Evolutionary conservation across 768 basidiomycete species (phyloP).

Genomic region (Lentinus tigrinus): DNA sequence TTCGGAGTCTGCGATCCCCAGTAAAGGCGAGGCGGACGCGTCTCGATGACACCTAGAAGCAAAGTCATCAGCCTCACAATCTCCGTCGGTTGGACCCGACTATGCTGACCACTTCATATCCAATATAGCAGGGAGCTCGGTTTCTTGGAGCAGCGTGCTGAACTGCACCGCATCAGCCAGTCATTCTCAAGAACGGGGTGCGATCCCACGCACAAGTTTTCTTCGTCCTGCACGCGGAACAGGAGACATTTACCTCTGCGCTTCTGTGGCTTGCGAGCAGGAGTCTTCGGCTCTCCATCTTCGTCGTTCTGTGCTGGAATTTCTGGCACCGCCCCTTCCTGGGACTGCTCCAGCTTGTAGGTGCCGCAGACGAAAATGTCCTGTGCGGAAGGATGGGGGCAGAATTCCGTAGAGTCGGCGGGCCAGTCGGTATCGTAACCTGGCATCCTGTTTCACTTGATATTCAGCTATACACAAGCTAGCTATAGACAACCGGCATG

Average conservation of each 20-base stretch:
- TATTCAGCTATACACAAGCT: background rate
- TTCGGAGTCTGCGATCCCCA: slow-evolving; percentile 85
- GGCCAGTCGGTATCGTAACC: slow-evolving; percentile 71
- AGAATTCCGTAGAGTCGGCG: slow-evolving; percentile 91
- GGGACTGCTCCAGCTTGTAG: slow-evolving; percentile 67
- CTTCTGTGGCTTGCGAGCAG: slow-evolving; percentile 29
- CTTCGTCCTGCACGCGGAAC: slow-evolving; percentile 45
- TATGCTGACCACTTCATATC: slow-evolving; percentile 90
- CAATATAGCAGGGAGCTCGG: slow-evolving; percentile 76
- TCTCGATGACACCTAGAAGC: slow-evolving; percentile 57
- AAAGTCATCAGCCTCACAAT: background rate
- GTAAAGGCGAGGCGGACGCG: slow-evolving; percentile 38
- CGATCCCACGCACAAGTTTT: slow-evolving; percentile 34
- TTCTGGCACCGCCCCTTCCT: background rate
- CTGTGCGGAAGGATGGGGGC: slow-evolving; percentile 59
- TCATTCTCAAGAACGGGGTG: background rate
- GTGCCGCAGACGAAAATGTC: slow-evolving; percentile 87
- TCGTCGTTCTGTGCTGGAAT: slow-evolving; percentile 2
- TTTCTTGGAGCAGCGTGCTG: slow-evolving; percentile 63
- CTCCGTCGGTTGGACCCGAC: too few species aligned
- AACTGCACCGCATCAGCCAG: background rate
- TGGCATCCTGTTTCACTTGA: slow-evolving; percentile 2
- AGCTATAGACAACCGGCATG: too few species aligned
- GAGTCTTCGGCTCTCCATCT: background rate
- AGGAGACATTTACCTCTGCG: slow-evolving; percentile 76